Base-by-base conservation (phyloP, 495 filamentous ascomycete genomes). In the Aspergillus sclerotioniger region DNA sequence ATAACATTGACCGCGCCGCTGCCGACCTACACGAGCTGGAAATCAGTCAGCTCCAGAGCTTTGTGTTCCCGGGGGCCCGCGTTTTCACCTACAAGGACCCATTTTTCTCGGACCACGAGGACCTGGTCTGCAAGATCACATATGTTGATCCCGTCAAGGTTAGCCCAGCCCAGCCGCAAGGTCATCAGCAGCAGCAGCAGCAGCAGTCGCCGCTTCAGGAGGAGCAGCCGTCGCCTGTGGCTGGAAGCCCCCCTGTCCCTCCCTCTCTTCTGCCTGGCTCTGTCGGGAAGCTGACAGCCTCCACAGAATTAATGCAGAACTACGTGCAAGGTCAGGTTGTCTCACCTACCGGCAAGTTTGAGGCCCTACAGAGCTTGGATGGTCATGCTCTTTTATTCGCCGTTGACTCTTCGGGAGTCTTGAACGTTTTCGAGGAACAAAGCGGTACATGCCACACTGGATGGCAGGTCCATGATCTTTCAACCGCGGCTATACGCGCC, bases 11-110 rank as follows among this genome's bases (percentile, higher is more conserved):
- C 25, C 25, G 25, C 25, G 25, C 25, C 25, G 25, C 25, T 25
- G 25, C 25, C 25, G 25, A 25, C 25, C 25, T 25, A 25, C 25
- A 25, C 25, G 25, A 25, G 25, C 25, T 25, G 2, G 25, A 25
- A 25, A 25, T 25, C 25, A 25, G 25, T 5, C 25, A 25, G 25
- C 25, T 25, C 1, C 48, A 58, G 17, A 58, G 37, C 29, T 58
- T 58, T 25, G 29, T 58, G 12, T 58, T 58, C 19, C 56, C 56
- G 0, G 56, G 56, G 8, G 48, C 48, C 20, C 32, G 32, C 8
- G 56, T 58, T 10, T 58, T 58, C 56, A 45, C 56, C 0, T 58
- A 58, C 49, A 58, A 58, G 25, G 28, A 32, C 19, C 35, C 56
- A 0, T n/a, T 15, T 9, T 58, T 58, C 56, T 58, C 56, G 3